Base-by-base conservation (phyloP, 176 grass and related monocot genomes). In the Zoysia pacifica region DNA sequence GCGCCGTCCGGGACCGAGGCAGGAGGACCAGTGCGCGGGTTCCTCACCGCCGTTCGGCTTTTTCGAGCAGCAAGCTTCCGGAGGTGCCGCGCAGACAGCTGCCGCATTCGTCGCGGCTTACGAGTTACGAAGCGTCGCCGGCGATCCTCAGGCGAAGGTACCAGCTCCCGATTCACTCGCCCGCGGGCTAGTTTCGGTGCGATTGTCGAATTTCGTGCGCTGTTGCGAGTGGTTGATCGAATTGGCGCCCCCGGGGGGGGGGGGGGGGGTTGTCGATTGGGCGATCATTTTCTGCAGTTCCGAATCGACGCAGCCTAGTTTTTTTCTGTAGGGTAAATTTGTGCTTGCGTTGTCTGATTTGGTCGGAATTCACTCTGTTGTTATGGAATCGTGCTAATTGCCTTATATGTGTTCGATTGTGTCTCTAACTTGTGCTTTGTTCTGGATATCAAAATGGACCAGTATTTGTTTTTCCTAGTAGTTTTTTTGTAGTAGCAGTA, bases 71-170 rank as follows among this genome's bases (percentile, higher is more conserved):
- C 14, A 39, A 59, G 18, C 18, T 38, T 41, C 7, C 8, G 13
- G 47, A 71, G 52, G 7, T 65, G 35, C 56, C 28, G 14, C 49
- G 1, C 20, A 10, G 16, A 13, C 20, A 10, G 16, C 19, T 18
- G 48, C 67, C 20, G 0, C 20, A 11, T 53, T 46, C 37, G 18
- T 42, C 5, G 36, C 2, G 52, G 28, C 28, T 69, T 55, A 14
- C 53, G 46, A n/a, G 39, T 40, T 72, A 60, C 49, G 41, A 80
- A 69, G 42, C 60, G 60, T 79, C 11, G 7, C 76, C 16, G 51
- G 43, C 46, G 77, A 70, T 67, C 62, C 19, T 5, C 18, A 59
- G 39, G 16, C 61, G 65, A 73, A 71, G 83, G 69, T 67, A 67
- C 35, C 15, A 16, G 2, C 61, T 43, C 50, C 69, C 42, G 5